Conservation (phyloP, 1,284 basidiomycete genomes). For the Cryptococcus sp. region DNA sequence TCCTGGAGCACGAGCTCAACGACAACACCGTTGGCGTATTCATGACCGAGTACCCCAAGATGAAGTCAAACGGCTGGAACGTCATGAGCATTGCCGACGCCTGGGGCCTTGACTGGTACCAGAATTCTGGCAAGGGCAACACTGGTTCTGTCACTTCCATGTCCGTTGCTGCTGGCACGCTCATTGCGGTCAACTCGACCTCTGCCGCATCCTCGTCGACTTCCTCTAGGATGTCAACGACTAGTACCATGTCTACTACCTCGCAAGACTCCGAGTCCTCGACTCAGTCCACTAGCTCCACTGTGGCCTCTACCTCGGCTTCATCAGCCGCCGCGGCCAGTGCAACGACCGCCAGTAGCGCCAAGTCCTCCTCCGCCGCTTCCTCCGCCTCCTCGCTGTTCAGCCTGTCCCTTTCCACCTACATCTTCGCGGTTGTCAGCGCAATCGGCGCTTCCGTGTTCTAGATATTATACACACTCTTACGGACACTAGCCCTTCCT, state of each 20-base stretch:
- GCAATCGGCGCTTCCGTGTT: slow-evolving; percentile 8
- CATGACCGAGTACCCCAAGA: slow-evolving; percentile 33
- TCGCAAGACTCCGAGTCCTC: slow-evolving; percentile 5
- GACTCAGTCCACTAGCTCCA: neutral
- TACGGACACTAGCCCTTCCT: neutral
- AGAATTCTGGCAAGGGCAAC: slow-evolving; percentile 37
- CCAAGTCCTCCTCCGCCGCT: slow-evolving; percentile 1
- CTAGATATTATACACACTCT: neutral
- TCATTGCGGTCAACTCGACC: slow-evolving; percentile 8
- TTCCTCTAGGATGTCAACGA: neutral
- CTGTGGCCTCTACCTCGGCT: slow-evolving; percentile 2
- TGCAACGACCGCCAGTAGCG: slow-evolving; percentile 1
- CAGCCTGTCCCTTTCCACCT: slow-evolving; percentile 1
- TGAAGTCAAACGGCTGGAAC: slow-evolving; percentile 42
- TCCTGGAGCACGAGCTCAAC: slow-evolving; percentile 47
- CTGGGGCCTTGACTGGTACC: slow-evolving; percentile 43
- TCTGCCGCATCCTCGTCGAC: slow-evolving; percentile 19
- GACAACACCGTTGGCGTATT: slow-evolving; percentile 41
- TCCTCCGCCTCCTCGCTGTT: slow-evolving; percentile 4
- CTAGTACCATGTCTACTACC: slow-evolving; percentile 2
- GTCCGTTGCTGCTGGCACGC: slow-evolving; percentile 24
- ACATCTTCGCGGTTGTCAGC: slow-evolving; percentile 5
- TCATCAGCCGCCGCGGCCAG: slow-evolving; percentile 10
- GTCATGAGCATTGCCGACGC: slow-evolving; percentile 45
- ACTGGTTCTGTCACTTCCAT: slow-evolving; percentile 30